Evolutionary conservation across 768 basidiomycete genomes (phyloP).

Genomic region (Clavaria fumosa): DNA sequence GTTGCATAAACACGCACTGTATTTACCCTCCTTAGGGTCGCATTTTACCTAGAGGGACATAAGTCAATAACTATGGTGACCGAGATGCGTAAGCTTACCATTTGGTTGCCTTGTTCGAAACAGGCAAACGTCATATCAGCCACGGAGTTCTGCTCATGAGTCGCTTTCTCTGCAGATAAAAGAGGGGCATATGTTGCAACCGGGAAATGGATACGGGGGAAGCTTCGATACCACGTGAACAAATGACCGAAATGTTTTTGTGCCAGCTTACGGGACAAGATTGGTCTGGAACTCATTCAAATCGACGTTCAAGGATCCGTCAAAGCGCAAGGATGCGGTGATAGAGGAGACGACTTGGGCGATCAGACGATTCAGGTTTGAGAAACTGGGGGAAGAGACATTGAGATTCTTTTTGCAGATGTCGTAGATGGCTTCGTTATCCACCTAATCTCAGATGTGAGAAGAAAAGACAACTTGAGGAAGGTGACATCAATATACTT

Average conservation of each 20-base stretch:
- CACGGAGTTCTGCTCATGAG: conserved; percentile 94
- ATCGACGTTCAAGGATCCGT: conserved; percentile 95
- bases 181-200: conserved; percentile 92
- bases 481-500: conserved; percentile 9
- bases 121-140: conserved; percentile 97
- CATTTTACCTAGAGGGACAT: conserved; percentile 36
- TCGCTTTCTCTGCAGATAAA: conserved; percentile 87
- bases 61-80: conserved; percentile 1
- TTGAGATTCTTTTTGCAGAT: conserved; percentile 95
- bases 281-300: conserved; percentile 98
- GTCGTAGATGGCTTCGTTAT: conserved; percentile 99
- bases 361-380: conserved; percentile 90
- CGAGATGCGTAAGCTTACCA: conserved; percentile 31
- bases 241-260: conserved; percentile 6
- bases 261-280: conserved; percentile 58
- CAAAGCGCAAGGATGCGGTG: conserved; percentile 93
- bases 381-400: conserved; percentile 75
- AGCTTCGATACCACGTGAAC: conserved; percentile 29
- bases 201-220: conserved; percentile 98
- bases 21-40: conserved; percentile 96
- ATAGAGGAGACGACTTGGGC: conserved; percentile 98
- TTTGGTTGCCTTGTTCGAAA: conserved; percentile 94
- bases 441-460: too few relatives aligned
- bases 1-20: conserved; percentile 37
- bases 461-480: conserved; percentile 6